Percentiles rank a stretch among this genome's conserved stretches.
phyloP scores from a whole-genome alignment of 2,329 filamentous ascomycete genomes.

The Cytospora piceae region DNA sequence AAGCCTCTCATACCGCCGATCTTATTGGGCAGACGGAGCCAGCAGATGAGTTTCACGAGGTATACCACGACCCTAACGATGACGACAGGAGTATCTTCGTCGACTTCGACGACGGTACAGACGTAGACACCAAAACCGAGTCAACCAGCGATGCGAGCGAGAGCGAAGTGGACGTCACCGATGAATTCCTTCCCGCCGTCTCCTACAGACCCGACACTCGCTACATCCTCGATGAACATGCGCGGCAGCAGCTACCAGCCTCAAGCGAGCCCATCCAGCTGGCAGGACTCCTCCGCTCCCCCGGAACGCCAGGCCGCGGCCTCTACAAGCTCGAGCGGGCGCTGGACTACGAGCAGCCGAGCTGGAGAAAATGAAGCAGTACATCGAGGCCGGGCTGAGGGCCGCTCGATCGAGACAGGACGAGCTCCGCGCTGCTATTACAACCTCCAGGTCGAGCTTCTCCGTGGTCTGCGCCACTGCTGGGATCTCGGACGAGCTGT shows the following conservation, averaged over 20 bases:
- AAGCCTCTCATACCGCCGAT: not conserved
- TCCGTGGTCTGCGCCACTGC: not conserved
- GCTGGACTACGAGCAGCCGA: not conserved
- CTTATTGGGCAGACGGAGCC: not conserved
- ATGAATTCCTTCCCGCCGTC: not conserved
- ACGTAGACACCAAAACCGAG: not conserved
- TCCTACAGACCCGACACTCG: not conserved
- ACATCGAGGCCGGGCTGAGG: not conserved
- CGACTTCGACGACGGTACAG: not conserved
- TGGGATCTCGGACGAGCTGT: conserved; percentile 2
- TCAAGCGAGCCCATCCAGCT: not conserved
- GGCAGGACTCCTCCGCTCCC: not conserved
- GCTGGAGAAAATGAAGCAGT: not conserved
- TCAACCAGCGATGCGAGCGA: not conserved
- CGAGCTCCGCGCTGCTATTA: not conserved
- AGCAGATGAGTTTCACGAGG: too few relatives aligned
- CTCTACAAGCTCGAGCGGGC: conserved; percentile 6
- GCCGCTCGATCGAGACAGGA: not conserved
- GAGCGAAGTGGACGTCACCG: not conserved
- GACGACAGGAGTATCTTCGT: not conserved
- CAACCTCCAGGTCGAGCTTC: not conserved
- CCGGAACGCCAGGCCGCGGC: not conserved
- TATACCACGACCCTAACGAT: not conserved
- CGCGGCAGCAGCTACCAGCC: not conserved
- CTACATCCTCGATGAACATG: not conserved